Evolutionary conservation across 106 monocot genomes (phyloP).

Genomic region (Apostasia ramifera): DNA sequence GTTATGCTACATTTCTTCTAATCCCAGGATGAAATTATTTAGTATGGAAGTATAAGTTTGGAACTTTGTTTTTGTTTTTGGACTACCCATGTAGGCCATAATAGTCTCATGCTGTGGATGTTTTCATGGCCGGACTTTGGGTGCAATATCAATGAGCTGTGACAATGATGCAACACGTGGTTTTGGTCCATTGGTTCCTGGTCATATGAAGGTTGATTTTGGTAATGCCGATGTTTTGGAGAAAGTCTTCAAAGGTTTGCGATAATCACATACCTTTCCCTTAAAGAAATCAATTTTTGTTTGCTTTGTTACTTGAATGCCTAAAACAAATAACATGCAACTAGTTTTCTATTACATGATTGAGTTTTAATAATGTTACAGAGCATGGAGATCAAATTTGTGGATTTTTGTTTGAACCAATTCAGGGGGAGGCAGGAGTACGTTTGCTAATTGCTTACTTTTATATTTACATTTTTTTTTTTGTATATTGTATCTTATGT

Average conservation of each 20-base stretch:
- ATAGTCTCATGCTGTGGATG: slow-evolving; percentile 97
- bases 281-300: too few species aligned
- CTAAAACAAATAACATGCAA: background rate
- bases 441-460: slow-evolving; percentile 21
- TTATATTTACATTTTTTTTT: slow-evolving; percentile 6
- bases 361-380: slow-evolving; percentile 23
- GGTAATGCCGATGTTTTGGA: slow-evolving; percentile 69
- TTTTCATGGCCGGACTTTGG: slow-evolving; percentile 96
- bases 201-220: slow-evolving; percentile 93
- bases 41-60: background rate
- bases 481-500: background rate
- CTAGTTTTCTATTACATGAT: too few species aligned
- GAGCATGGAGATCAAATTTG: slow-evolving; percentile 74
- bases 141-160: slow-evolving; percentile 96
- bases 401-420: slow-evolving; percentile 96
- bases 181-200: slow-evolving; percentile 89
- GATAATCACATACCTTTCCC: background rate
- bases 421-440: slow-evolving; percentile 99
- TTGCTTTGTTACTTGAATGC: too few species aligned
- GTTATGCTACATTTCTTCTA: too few species aligned
- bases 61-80: background rate
- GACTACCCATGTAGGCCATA: slow-evolving; percentile 52
- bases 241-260: slow-evolving; percentile 68
- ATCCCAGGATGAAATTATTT: too few species aligned
- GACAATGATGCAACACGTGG: slow-evolving; percentile 94